phyloP scores from a whole-genome alignment of 306 rosid species.

The Inga laurina region DNA sequence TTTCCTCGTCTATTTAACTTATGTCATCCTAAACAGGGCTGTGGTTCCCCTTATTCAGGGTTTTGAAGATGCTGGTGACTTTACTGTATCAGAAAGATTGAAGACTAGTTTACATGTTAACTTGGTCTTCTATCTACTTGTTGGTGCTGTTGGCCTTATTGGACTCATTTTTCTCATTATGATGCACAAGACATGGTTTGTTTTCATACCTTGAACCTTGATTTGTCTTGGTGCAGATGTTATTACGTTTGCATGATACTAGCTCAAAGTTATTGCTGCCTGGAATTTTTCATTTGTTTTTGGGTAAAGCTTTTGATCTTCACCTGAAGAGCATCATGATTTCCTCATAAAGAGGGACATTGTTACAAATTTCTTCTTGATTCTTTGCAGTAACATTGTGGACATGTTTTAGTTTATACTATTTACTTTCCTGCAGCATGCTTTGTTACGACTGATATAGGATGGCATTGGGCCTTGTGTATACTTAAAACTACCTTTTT shows the following conservation, averaged over 20 bases:
- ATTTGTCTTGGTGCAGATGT: conserved; percentile 1
- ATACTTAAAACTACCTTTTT: neutral
- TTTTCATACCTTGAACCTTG: conserved; percentile 33
- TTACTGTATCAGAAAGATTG: conserved; percentile 81
- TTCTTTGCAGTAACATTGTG: conserved; percentile 17
- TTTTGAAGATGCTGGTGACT: conserved; percentile 99
- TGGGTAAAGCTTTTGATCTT: conserved; percentile 22
- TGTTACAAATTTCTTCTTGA: neutral
- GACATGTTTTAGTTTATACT: conserved; percentile 14
- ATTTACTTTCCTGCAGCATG: neutral
- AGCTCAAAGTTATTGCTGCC: conserved; percentile 22
- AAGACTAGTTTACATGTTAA: conserved; percentile 89
- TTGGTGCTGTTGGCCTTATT: conserved; percentile 75
- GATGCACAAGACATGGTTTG: conserved; percentile 71
- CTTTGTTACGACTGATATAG: conserved; percentile 10
- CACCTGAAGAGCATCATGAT: conserved; percentile 18
- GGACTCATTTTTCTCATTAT: conserved; percentile 75
- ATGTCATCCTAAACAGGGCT: conserved; percentile 83
- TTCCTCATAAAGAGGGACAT: conserved; percentile 17
- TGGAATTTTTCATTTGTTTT: neutral
- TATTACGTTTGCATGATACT: conserved; percentile 23
- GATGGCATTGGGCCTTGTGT: neutral
- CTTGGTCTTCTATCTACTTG: conserved; percentile 77
- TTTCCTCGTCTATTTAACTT: conserved; percentile 53
- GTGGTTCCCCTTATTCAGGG: conserved; percentile 99